Percentiles rank a stretch among this genome's conserved stretches.
Evolutionary conservation across 78 protist genomes (phyloP).

Genomic region (Emiliania huxleyi): DNA sequence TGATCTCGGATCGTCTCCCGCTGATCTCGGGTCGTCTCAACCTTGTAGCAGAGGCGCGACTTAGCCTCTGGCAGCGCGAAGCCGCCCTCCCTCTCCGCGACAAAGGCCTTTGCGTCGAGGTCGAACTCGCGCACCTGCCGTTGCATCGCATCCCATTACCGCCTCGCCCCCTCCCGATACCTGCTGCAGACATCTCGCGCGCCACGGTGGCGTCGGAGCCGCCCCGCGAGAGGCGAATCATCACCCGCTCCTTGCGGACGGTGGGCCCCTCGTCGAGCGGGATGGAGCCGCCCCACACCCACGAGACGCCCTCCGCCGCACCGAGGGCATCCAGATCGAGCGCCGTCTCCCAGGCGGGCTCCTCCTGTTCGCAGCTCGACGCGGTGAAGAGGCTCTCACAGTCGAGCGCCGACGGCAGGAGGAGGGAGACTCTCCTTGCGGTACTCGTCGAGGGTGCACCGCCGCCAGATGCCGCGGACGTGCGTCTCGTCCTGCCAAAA

Average conservation of each 20-base stretch:
- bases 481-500: conserved; percentile 34
- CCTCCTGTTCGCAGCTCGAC: neutral
- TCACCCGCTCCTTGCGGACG: neutral
- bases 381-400: too few relatives aligned
- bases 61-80: conserved; percentile 27
- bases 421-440: too few relatives aligned
- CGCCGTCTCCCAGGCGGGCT: conserved; percentile 34
- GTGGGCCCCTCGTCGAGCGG: conserved; percentile 14
- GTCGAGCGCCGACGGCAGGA: too few relatives aligned
- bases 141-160: too few relatives aligned
- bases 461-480: conserved; percentile 29
- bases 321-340: conserved; percentile 3
- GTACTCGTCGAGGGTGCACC: neutral
- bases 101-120: neutral
- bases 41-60: neutral
- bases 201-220: conserved; percentile 35
- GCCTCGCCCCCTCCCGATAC: too few relatives aligned
- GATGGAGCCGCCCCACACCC: conserved; percentile 46
- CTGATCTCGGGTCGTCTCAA: too few relatives aligned
- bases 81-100: conserved; percentile 28
- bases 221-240: conserved; percentile 38
- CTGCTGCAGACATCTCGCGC: too few relatives aligned
- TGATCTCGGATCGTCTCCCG: too few relatives aligned
- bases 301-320: neutral
- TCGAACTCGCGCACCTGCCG: conserved; percentile 32